Conservation (phyloP, 2,329 filamentous ascomycete genomes). For the Fusarium sulawesiense region DNA sequence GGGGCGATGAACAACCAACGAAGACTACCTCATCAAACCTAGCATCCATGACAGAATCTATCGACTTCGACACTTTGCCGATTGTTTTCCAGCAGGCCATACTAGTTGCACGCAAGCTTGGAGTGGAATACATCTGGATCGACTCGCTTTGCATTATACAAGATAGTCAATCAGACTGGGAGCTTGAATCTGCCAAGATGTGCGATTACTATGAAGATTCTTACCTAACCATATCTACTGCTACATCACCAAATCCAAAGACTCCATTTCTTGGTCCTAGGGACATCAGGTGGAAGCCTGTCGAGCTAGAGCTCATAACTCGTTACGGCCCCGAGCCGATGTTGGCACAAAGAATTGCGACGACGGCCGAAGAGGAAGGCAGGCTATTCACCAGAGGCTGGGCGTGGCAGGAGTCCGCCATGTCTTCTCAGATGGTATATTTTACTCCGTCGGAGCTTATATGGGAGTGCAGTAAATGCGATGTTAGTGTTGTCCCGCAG, state of each 20-base stretch:
- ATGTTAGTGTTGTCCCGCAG: not conserved
- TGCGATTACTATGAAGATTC: not conserved
- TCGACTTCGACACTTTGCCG: not conserved
- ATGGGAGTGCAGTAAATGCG: not conserved
- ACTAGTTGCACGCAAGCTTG: accelerated
- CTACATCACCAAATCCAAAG: not conserved
- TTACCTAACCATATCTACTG: not conserved
- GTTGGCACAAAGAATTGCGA: not conserved
- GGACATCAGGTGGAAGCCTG: not conserved
- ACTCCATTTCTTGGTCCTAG: not conserved
- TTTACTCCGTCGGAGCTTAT: not conserved
- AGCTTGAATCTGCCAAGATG: not conserved
- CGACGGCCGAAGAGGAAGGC: not conserved
- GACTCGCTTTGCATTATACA: not conserved
- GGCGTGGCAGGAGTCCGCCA: not conserved
- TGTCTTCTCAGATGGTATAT: not conserved
- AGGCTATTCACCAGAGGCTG: not conserved
- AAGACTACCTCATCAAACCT: not conserved
- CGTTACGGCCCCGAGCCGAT: not conserved
- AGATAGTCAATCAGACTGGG: not conserved
- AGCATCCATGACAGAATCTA: accelerated
- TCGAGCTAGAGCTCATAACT: not conserved
- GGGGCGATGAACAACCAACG: not conserved
- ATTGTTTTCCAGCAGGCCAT: not conserved
- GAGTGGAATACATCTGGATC: not conserved